Base-by-base conservation (phyloP, 306 rosid species). In the Fagus crenata region DNA sequence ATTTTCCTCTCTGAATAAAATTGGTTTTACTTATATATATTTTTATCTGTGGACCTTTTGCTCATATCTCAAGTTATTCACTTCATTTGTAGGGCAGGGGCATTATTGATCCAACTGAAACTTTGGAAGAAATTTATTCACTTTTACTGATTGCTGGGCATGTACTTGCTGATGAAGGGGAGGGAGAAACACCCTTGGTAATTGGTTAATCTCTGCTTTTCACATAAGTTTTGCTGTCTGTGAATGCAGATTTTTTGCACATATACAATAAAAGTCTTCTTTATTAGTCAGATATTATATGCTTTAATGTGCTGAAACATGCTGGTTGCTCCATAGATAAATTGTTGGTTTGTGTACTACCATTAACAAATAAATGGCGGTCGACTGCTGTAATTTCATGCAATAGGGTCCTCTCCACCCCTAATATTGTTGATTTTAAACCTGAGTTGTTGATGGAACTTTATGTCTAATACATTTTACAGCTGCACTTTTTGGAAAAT, bases 101-200 rank as follows among this genome's bases (percentile, higher is more conserved):
- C 83, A 63, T 85, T 75, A 80, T 83, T 72, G 91, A 92, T 87
- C 86, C 85, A 82, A 92, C 96, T 76, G 95, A 90, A 88, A 89
- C 91, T 54, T 70, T 94, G 86, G 98, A 94, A 84, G 98, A 94
- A 88, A 87, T 94, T 64, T 94, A 94, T 86, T 90, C 98, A 14
- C 83, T 94, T 83, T 75, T 94, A 86, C 87, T 94, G 72, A 85
- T 92, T 76, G 89, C 86, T 79, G 97, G 98, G 69, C 98, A 94
- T 37, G 96, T 92, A 72, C 77, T 90, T 36, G 96, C 98, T 59
- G 98, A 94, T 77, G 98, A 94, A 85, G 98, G 96, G 81, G 96
- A 90, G 81, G 98, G 98, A 64, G 98, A 94, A 84, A 87, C 91
- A 65, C 98, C 98, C 1, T 68, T 86, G 95, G 98, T 92, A 92